Evolutionary conservation across 2,329 filamentous ascomycete species (phyloP), one percentile per base, ranked within the genome.

Genomic region (Trichoderma koningii): DNA sequence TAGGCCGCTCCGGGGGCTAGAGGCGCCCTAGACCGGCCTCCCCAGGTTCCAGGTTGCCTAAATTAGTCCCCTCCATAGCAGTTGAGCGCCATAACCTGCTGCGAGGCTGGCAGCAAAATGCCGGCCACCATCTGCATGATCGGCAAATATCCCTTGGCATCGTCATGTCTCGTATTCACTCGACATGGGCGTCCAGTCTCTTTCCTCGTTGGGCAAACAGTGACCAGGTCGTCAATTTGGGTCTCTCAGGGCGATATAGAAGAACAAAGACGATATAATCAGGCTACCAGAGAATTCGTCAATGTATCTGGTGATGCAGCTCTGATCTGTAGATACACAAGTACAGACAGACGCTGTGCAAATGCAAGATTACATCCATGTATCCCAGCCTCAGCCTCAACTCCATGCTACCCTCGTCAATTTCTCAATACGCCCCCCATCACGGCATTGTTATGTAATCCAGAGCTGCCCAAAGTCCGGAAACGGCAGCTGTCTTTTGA

Each of bases 111-210:
- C 30, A 34, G 30, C 30, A 52, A 34, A 52, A 52, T 52, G 50
- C 50, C 50, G 50, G n/a, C 50, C 30, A 38, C 34, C 26, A 34
- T 34, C 50, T 34, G 23, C 26, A 52, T 52, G 50, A 52, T 52
- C 50, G 50, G 50, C 50, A 52, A 52, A 19, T 34, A 34, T 38
- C 50, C 50, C 50, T 52, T 52, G 50, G 48, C 48, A 51, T 19
- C 50, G 50, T 34, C 50, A 52, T 51, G 48, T 23, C 55, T 62
- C 59, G 59, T 62, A 62, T 62, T 52, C 44, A 30, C 30, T 23
- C 12, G 34, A 14, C 34, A 38, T 38, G 34, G 34, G 34, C 4
- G 21, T 23, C 21, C 21, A 23, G 34, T 38, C 34, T 38, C 34
- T 38, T 38, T 14, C 34, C 34, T 38, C 34, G 34, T 38, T 38